Evolutionary conservation across 2,329 filamentous ascomycete genomes (phyloP), one percentile per base, ranked within the genome.

Genomic region (Arthrobotrys sphaeroides): DNA sequence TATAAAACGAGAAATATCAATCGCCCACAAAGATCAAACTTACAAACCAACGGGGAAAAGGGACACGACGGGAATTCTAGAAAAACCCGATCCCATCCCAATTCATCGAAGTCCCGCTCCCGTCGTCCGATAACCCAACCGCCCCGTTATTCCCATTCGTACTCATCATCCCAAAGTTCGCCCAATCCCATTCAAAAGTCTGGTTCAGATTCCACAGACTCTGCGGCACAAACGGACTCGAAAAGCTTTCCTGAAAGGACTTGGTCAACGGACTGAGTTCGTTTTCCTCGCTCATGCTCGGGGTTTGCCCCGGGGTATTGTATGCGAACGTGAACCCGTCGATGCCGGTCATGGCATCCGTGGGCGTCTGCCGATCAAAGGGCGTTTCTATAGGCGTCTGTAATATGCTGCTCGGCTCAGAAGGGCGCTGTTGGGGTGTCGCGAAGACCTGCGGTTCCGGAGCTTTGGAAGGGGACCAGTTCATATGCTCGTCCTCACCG

Each of bases 191-290:
- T 81, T 98, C 94, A 20, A 98, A 86, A 1, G 92, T 96, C 90
- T 97, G 96, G 0, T 94, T 94, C 88, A 98, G 90, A 82, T 94
- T 91, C 89, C 95, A 99, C 24, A 98, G 83, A 83, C 98, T 95
- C 79, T 94, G 93, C 3, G 95, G 94, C 20, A 98, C 88, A 80
- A 97, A 90, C 0, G 94, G 94, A 78, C 96, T 75, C 64, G 72
- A 68, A 45, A 75, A 75, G 49, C 72, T 75, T 91, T 80, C 94
- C 26, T 74, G 70, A 13, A 69, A 73, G 16, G 53, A 72, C 40
- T 76, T 73, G 1, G 74, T 70, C 51, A 78, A 77, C 4, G 80
- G 79, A 45, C 79, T 80, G 42, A 78, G 80, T 16, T 79, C 79
- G 26, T 79, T 80, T 49, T 78, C 77, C 40, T 77, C 73, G 42